Evolutionary conservation across 1,284 basidiomycete species (phyloP), one percentile per base, ranked within the genome.

Genomic region (Leccinum pallidistipes): DNA sequence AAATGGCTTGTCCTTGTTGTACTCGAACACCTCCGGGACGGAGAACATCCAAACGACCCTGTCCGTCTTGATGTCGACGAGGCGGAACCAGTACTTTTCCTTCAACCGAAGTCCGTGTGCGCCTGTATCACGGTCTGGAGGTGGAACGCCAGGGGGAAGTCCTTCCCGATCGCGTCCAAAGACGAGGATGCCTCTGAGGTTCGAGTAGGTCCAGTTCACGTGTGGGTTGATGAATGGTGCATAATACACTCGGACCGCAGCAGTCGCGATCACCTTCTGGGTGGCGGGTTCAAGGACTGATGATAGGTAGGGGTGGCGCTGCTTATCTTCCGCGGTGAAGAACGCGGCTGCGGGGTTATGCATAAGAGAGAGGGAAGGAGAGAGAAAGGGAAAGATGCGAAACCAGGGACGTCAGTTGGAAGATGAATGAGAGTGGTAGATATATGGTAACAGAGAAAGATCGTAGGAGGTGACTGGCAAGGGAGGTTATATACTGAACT

Each of bases 1-100:
- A 80, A 96, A 97, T 2, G 94, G 91, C 65, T 91, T 88, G 75
- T 97, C 95, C 68, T 91, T 83, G 68, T 87, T 86, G 76, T 96
- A 98, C 60, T 88, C 83, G 69, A 95, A 88, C 64, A 85, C 83
- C 52, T 86, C 84, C 5, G 92, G 92, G 51, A 97, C 80, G 68
- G 90, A 89, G 75, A 97, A 94, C 74, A 91, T 86, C 95, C 95
- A 98, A 16, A 94, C 84, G 43, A 93, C 86, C 66, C 91, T 91
- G 38, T 88, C 83, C 3, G 86, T 86, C 34, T 84, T 83, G 72
- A 83, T 78, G 63, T 95, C 84, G 64, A 94, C 83, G 49, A 97
- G 86, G 31, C 92, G 83, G 73, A 92, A 89, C 78, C 88, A 86
- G 79, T 83, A 87, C 52, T 83, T 78, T 59, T 76, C 68, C 62